These are phyloP conservation scores for Pharus latifolius DNA, from an alignment of 176 grass and related monocot genomes.

Conservation along the genomic window DNA sequence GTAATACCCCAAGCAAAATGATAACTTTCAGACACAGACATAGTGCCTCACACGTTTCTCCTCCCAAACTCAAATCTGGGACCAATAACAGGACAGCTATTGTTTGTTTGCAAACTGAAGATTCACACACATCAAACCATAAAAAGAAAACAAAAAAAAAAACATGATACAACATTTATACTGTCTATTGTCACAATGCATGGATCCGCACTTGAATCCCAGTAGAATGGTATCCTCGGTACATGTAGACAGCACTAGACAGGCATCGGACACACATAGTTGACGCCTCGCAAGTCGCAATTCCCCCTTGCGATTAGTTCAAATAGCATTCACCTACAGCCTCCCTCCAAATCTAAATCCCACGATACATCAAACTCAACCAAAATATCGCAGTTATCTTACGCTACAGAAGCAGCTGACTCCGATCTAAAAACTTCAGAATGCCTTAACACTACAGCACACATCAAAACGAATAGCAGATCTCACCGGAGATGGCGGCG, in stretches of 20 bases:
- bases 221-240: not conserved
- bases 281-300: not conserved
- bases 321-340: not conserved
- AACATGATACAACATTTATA: not conserved
- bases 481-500: slow-evolving; percentile 39
- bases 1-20: not conserved
- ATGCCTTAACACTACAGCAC: not conserved
- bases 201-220: not conserved
- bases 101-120: not conserved
- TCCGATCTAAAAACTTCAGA: not conserved
- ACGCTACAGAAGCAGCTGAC: not conserved
- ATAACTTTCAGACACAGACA: not conserved
- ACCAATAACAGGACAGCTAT: not conserved
- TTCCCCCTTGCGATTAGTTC: not conserved
- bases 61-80: not conserved
- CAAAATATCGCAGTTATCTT: not conserved
- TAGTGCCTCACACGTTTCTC: not conserved
- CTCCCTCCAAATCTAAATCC: not conserved
- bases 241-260: not conserved
- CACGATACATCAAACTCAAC: not conserved
- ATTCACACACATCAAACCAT: not conserved
- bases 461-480: not conserved
- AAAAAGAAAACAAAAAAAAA: not conserved
- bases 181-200: not conserved
- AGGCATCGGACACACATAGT: not conserved